A percentile compares a stretch with the other conserved stretches of the same genome.
Evolutionary conservation across 768 basidiomycete genomes (phyloP).

Genomic region (Lactarius sp.): DNA sequence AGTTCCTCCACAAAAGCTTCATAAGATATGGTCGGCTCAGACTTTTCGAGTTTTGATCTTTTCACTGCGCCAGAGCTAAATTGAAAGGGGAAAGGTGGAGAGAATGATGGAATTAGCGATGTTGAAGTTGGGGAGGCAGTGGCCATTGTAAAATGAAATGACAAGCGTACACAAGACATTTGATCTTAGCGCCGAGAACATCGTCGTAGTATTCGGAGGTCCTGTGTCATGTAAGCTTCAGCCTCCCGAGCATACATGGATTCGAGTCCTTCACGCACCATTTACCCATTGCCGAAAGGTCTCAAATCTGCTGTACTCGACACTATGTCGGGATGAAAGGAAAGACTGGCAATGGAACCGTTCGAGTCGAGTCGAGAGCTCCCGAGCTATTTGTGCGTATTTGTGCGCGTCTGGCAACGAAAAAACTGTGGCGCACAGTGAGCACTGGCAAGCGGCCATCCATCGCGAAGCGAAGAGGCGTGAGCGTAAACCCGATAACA

Average conservation of each 20-base stretch:
- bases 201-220: slow-evolving; percentile 68
- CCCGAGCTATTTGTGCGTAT: slow-evolving; percentile 10
- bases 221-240: slow-evolving; percentile 39
- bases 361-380: neutral
- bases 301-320: neutral
- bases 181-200: slow-evolving; percentile 69
- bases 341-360: neutral
- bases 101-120: slow-evolving; percentile 13
- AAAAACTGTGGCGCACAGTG: slow-evolving; percentile 1
- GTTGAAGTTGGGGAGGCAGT: neutral
- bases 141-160: slow-evolving; percentile 20
- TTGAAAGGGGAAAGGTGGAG: neutral
- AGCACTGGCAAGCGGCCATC: neutral
- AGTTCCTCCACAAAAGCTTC: slow-evolving; percentile 73
- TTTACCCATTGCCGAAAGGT: slow-evolving; percentile 53
- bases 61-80: slow-evolving; percentile 67
- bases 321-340: neutral
- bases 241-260: slow-evolving; percentile 20
- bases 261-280: slow-evolving; percentile 41
- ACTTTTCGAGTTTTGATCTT: slow-evolving; percentile 59
- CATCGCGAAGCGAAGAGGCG: neutral
- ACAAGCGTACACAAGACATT: slow-evolving; percentile 63
- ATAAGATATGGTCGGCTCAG: slow-evolving; percentile 61
- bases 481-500: neutral
- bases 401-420: neutral